Percentiles rank a stretch among this genome's conserved stretches.
phyloP scores from a whole-genome alignment of 164 flowering plant genomes.

The Chloranthus sessilifolius region DNA sequence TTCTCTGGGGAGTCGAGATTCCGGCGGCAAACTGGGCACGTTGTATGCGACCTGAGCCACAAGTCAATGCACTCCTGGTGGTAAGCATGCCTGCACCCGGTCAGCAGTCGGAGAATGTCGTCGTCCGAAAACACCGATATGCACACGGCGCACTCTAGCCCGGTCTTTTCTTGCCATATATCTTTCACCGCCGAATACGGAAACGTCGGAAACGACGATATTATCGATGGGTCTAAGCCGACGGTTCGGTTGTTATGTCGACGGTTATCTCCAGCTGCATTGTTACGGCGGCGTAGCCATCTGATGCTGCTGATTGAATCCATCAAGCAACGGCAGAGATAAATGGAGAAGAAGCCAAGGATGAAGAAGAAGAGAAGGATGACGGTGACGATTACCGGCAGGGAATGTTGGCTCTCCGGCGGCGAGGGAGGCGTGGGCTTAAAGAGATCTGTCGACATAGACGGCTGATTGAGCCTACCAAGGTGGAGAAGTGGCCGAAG shows the following conservation, averaged over 20 bases:
- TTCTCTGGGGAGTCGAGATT: slow-evolving; percentile 34
- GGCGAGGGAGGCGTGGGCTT: slow-evolving; percentile 19
- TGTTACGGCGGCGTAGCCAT: slow-evolving; percentile 19
- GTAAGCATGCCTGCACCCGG: slow-evolving; percentile 66
- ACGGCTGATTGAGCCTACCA: neutral
- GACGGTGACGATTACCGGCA: slow-evolving; percentile 40
- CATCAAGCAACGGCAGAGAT: slow-evolving; percentile 49
- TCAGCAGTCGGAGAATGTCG: slow-evolving; percentile 43
- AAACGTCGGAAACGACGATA: slow-evolving; percentile 53
- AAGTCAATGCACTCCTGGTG: slow-evolving; percentile 87
- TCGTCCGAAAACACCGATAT: slow-evolving; percentile 52
- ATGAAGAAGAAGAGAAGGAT: slow-evolving; percentile 51
- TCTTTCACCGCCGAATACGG: slow-evolving; percentile 45
- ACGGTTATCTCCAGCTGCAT: slow-evolving; percentile 3
- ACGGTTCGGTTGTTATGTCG: neutral
- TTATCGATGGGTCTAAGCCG: slow-evolving; percentile 60
- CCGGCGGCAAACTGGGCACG: slow-evolving; percentile 78
- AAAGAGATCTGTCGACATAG: slow-evolving; percentile 20
- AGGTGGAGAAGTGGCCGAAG: slow-evolving; percentile 28
- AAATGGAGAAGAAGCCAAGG: slow-evolving; percentile 54
- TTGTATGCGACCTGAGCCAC: slow-evolving; percentile 66
- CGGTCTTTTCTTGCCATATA: slow-evolving; percentile 30
- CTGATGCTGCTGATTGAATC: slow-evolving; percentile 14
- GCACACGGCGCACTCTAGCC: slow-evolving; percentile 79
- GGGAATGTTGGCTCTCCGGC: slow-evolving; percentile 6